Conservation (phyloP, 2,329 filamentous ascomycete genomes). For the Trichoderma sp. region DNA sequence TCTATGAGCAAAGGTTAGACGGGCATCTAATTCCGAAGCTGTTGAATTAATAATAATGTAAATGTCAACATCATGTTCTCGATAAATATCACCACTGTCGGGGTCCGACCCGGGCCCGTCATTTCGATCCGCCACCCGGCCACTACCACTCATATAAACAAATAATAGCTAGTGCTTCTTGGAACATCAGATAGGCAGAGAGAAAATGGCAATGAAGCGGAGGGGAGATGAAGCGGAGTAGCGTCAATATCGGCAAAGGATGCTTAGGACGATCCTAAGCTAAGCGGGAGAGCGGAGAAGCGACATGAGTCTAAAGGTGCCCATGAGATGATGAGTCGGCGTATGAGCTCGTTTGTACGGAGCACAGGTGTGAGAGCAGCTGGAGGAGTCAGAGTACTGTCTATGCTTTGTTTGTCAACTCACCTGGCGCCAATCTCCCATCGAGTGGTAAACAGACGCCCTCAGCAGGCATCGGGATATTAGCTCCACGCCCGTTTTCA, state of each 20-base stretch:
- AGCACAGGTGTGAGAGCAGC: no score
- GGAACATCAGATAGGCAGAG: background rate
- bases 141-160: background rate
- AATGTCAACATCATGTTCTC: background rate
- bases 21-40: background rate
- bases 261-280: background rate
- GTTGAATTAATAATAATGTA: background rate
- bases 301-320: background rate
- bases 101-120: conserved; percentile 8
- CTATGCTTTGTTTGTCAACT: background rate
- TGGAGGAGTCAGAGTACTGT: no score
- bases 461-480: background rate
- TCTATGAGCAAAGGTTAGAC: background rate
- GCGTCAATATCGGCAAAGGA: background rate
- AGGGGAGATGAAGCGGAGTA: background rate
- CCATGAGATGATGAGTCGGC: no score
- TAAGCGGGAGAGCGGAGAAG: background rate
- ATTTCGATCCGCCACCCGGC: background rate
- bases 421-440: background rate
- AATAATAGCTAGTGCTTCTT: background rate
- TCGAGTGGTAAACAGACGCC: background rate
- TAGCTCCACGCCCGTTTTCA: background rate
- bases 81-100: background rate
- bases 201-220: background rate
- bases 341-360: no score